Evolutionary conservation across 352 stramenopile species (phyloP).

Genomic region (Phytophthora citricola): DNA sequence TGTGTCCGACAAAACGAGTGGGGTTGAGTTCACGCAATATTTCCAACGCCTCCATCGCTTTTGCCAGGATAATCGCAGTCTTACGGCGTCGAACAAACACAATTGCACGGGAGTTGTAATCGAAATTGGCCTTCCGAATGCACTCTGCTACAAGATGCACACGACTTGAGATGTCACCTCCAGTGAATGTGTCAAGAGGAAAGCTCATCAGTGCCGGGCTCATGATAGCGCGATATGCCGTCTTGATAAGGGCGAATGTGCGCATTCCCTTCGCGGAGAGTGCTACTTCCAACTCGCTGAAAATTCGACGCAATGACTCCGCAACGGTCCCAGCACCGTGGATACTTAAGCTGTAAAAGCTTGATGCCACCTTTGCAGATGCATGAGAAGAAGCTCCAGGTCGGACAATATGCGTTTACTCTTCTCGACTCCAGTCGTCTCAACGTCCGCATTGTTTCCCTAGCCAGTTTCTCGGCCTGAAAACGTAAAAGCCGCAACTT

Average conservation of each 20-base stretch:
- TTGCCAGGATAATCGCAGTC: constrained; percentile 72
- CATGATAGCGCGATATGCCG: constrained; percentile 43
- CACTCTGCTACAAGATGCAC: constrained; percentile 60
- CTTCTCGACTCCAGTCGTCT: constrained; percentile 29
- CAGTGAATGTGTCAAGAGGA: constrained; percentile 31
- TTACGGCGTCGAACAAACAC: constrained; percentile 78
- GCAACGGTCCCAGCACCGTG: constrained; percentile 50
- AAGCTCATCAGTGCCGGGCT: constrained; percentile 35
- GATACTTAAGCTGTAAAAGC: constrained; percentile 61
- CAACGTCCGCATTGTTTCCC: constrained; percentile 7
- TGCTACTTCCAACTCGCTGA: constrained; percentile 35
- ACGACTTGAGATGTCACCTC: constrained; percentile 56
- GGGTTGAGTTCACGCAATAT: constrained; percentile 65
- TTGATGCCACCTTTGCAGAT: constrained; percentile 53
- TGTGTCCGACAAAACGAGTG: constrained; percentile 81
- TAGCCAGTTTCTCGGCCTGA: constrained; percentile 25
- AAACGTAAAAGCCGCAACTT: constrained; percentile 41
- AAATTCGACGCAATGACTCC: constrained; percentile 42
- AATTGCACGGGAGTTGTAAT: constrained; percentile 71
- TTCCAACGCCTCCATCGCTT: constrained; percentile 68
- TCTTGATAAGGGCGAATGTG: constrained; percentile 42
- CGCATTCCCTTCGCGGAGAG: constrained; percentile 28
- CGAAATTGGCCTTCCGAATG: constrained; percentile 52
- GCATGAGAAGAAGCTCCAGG: constrained; percentile 51
- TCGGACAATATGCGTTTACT: constrained; percentile 30